These are phyloP conservation scores for Yamadazyma taylorii DNA, from an alignment of 1,139 yeast genomes.

Conservation along the genomic window DNA sequence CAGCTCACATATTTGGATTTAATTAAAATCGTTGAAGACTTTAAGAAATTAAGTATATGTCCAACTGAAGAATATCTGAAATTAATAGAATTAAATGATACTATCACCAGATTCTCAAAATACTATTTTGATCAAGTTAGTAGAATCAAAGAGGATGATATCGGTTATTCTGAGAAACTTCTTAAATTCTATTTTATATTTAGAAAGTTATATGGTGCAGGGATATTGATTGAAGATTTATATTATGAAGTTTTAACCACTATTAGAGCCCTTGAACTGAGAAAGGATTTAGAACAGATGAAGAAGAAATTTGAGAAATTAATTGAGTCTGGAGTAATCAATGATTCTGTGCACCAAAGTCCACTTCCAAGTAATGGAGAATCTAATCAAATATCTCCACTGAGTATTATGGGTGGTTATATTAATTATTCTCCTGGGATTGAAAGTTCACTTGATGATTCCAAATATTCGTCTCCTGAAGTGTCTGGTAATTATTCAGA, in stretches of 20 bases:
- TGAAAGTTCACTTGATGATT: conserved; percentile 1
- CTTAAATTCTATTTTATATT: conserved; percentile 29
- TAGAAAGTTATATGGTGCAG: conserved; percentile 38
- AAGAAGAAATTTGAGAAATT: not conserved
- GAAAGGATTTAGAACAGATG: conserved; percentile 1
- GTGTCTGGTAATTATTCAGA: not conserved
- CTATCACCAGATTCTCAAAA: conserved; percentile 12
- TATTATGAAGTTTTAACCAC: conserved; percentile 21
- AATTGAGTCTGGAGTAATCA: not conserved
- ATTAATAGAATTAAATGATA: conserved; percentile 22
- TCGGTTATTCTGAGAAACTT: conserved; percentile 17
- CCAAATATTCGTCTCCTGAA: conserved; percentile 1
- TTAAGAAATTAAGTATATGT: conserved; percentile 33
- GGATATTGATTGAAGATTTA: conserved; percentile 27
- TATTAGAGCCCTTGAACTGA: conserved; percentile 16
- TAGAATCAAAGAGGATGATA: conserved; percentile 14
- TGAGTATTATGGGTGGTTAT: not conserved
- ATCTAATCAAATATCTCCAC: not conserved
- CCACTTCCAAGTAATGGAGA: no score
- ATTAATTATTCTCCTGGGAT: not conserved
- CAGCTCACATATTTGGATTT: conserved; percentile 25
- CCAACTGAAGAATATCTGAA: conserved; percentile 40
- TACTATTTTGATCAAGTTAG: conserved; percentile 15
- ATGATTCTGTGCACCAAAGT: not conserved
- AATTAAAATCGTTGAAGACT: conserved; percentile 23